phyloP scores from a whole-genome alignment of 2,329 filamentous ascomycete species.

The Alternaria conjuncta region DNA sequence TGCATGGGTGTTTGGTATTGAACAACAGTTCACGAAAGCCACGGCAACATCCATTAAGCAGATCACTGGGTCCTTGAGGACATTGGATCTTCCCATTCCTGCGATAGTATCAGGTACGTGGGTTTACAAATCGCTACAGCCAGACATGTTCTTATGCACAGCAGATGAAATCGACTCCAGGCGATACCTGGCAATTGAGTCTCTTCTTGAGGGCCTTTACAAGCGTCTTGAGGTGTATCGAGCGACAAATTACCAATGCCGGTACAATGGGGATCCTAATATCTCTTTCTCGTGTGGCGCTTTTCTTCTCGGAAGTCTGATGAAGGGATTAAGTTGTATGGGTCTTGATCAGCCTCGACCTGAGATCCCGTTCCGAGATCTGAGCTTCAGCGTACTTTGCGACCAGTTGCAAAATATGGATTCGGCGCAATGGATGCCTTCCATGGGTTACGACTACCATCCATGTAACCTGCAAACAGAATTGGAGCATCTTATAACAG shows the following conservation, averaged over 20 bases:
- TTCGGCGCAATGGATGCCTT: background rate
- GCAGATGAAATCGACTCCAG: background rate
- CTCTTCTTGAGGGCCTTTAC: background rate
- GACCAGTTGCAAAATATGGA: background rate
- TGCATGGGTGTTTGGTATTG: background rate
- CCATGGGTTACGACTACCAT: background rate
- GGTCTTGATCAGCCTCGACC: background rate
- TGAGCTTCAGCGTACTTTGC: background rate
- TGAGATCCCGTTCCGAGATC: background rate
- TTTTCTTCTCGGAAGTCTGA: background rate
- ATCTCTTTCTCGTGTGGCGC: background rate
- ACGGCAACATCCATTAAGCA: background rate
- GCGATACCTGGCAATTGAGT: background rate
- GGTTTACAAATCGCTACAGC: background rate
- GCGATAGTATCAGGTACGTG: background rate
- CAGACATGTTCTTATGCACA: background rate
- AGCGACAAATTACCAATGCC: background rate
- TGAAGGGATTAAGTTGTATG: background rate
- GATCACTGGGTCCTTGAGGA: background rate
- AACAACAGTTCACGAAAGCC: background rate
- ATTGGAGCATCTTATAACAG: too few species aligned
- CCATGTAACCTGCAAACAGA: background rate
- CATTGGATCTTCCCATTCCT: background rate
- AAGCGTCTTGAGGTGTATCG: background rate
- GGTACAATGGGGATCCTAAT: rapidly evolving